phyloP scores from a whole-genome alignment of 768 basidiomycete species.

The Boletus huronensis region DNA sequence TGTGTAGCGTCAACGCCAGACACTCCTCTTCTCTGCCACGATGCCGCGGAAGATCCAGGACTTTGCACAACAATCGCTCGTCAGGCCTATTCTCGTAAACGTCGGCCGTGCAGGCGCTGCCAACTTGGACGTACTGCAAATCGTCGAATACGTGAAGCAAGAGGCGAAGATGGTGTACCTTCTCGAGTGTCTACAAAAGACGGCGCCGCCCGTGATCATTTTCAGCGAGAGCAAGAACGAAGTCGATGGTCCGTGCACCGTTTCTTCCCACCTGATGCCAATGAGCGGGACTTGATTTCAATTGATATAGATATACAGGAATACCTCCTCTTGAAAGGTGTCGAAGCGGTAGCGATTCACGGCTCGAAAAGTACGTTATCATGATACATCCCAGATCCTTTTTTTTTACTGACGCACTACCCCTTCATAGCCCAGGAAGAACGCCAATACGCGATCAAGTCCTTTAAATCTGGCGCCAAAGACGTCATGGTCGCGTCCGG shows the following conservation, averaged over 20 bases:
- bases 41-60: constrained; percentile 99
- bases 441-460: constrained; percentile 97
- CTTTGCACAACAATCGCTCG: constrained; percentile 95
- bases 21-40: constrained; percentile 94
- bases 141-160: constrained; percentile 98
- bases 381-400: not conserved
- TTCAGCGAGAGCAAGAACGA: constrained; percentile 99
- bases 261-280: not conserved
- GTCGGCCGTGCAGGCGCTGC: constrained; percentile 98
- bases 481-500: constrained; percentile 99
- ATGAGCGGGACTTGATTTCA: not conserved
- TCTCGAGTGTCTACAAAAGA: constrained; percentile 96
- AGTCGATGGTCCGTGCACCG: constrained; percentile 76
- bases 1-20: constrained; percentile 87
- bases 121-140: constrained; percentile 92
- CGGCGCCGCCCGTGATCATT: constrained; percentile 94
- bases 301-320: constrained; percentile 87
- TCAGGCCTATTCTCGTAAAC: constrained; percentile 92
- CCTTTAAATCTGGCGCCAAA: constrained; percentile 95
- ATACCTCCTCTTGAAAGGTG: constrained; percentile 92
- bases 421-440: constrained; percentile 84
- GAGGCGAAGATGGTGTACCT: constrained; percentile 99
- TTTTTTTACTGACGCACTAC: not conserved
- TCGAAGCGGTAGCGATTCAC: constrained; percentile 98
- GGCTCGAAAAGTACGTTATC: constrained; percentile 81